Evolutionary conservation across 2,329 filamentous ascomycete genomes (phyloP).

Genomic region (Fusarium sp.): DNA sequence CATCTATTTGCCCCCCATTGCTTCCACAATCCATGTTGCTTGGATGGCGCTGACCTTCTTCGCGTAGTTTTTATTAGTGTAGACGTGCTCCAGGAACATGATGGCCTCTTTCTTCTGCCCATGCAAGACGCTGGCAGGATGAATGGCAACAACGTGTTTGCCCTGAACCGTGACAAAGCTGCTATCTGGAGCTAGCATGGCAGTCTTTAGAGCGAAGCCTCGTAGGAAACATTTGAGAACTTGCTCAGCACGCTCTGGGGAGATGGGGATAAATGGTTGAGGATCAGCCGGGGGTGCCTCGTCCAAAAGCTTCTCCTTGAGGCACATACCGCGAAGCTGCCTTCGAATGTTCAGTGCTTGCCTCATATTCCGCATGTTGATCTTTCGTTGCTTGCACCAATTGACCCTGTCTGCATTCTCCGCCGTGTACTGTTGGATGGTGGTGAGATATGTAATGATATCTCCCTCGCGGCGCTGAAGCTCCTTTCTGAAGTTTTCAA

Average conservation of each 20-base stretch:
- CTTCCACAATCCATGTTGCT: constrained; percentile 68
- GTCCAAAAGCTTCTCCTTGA: constrained; percentile 61
- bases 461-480: constrained; percentile 72
- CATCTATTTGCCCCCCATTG: constrained; percentile 50
- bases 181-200: constrained; percentile 68
- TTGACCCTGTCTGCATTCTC: constrained; percentile 65
- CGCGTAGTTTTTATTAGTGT: constrained; percentile 73
- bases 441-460: constrained; percentile 71
- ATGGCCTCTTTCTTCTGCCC: constrained; percentile 73
- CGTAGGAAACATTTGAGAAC: constrained; percentile 71
- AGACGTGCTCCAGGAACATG: constrained; percentile 76
- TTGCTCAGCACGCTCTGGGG: constrained; percentile 64
- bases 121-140: constrained; percentile 71
- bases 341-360: constrained; percentile 71
- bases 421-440: constrained; percentile 69
- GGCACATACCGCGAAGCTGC: constrained; percentile 68
- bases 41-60: constrained; percentile 73
- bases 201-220: constrained; percentile 71
- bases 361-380: constrained; percentile 70
- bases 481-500: constrained; percentile 65
- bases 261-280: constrained; percentile 65
- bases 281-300: constrained; percentile 62
- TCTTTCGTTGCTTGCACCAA: constrained; percentile 68
- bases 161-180: constrained; percentile 70
- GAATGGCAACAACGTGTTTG: constrained; percentile 70